These are phyloP conservation scores for Silybum marianum DNA, from an alignment of 129 eudicot genomes.

Conservation along the genomic window DNA sequence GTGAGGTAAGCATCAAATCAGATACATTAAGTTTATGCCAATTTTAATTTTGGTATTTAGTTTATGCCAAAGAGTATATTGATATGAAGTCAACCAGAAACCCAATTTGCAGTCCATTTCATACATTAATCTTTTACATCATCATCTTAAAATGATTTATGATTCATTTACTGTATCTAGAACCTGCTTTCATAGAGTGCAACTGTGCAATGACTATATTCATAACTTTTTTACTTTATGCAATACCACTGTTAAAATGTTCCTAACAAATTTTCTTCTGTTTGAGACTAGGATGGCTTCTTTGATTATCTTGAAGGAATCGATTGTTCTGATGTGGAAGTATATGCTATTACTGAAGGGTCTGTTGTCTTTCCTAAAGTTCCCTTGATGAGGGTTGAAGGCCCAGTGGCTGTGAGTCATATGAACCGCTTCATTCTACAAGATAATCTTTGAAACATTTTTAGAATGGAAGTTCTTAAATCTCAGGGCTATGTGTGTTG, in stretches of 20 bases:
- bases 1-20: constrained; percentile 66
- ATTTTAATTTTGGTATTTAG: neutral
- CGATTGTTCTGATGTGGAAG: constrained; percentile 91
- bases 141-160: neutral
- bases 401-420: constrained; percentile 87
- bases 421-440: constrained; percentile 8
- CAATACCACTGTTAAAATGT: neutral
- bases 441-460: neutral
- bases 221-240: neutral
- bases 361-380: constrained; percentile 88
- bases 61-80: neutral
- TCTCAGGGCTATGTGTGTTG: neutral
- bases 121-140: neutral
- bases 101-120: neutral
- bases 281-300: constrained; percentile 64
- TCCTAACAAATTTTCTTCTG: constrained; percentile 20
- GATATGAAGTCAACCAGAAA: neutral
- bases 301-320: constrained; percentile 78
- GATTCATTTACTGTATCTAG: neutral
- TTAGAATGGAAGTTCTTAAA: neutral
- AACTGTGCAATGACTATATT: neutral
- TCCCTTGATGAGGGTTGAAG: constrained; percentile 93
- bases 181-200: neutral
- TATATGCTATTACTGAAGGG: constrained; percentile 83
- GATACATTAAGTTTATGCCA: neutral